phyloP scores from a whole-genome alignment of 2,329 filamentous ascomycete genomes.

The Botrytis deweyae region DNA sequence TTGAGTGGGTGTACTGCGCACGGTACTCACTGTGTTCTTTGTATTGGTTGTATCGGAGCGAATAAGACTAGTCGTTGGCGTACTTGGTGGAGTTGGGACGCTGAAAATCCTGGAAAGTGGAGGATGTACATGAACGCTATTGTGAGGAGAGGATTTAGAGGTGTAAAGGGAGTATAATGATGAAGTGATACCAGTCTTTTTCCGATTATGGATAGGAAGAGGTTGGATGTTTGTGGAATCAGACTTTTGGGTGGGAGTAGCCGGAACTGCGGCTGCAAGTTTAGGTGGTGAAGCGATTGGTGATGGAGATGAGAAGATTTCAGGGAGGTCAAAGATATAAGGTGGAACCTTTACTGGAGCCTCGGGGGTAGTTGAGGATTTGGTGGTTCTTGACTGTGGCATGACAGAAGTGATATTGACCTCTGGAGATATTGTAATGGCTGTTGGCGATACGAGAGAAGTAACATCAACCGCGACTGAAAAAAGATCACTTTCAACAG shows the following conservation, averaged over 20 bases:
- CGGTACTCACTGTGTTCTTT: background rate
- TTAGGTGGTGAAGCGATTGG: background rate
- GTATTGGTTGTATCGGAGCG: background rate
- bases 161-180: background rate
- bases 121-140: background rate
- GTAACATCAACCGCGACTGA: background rate
- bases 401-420: background rate
- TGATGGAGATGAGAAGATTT: slow-evolving; percentile 7
- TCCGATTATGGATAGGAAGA: background rate
- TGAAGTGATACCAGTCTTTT: background rate
- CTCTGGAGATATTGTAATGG: background rate
- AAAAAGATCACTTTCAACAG: background rate
- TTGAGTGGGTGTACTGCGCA: background rate
- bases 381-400: background rate
- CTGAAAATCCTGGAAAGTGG: background rate
- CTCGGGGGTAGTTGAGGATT: too few relatives aligned
- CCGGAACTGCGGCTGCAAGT: background rate
- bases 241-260: background rate
- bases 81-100: slow-evolving; percentile 4
- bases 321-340: background rate
- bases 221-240: background rate
- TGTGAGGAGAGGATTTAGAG: background rate
- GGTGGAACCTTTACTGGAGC: background rate
- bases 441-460: background rate
- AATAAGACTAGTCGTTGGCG: background rate